Conservation (phyloP, 2,329 filamentous ascomycete genomes). For the Neopestalotiopsis sp. region DNA sequence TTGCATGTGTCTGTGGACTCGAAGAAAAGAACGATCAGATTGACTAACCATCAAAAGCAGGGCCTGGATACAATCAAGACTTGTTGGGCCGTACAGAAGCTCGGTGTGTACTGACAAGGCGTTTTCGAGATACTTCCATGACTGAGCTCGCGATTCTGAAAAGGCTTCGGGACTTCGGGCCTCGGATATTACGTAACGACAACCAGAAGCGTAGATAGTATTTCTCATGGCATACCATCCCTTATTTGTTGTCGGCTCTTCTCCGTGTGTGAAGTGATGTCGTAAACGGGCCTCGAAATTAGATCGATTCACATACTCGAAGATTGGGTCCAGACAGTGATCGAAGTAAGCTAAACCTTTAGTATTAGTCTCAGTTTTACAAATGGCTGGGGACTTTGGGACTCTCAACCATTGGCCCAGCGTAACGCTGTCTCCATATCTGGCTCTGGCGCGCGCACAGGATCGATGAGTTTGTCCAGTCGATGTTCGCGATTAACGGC, state of each 20-base stretch:
- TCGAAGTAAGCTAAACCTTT: background rate
- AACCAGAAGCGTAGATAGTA: background rate
- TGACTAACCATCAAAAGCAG: background rate
- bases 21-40: background rate
- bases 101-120: background rate
- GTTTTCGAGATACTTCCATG: background rate
- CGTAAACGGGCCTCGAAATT: background rate
- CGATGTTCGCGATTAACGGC: background rate
- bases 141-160: background rate
- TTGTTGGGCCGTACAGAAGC: background rate
- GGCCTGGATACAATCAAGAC: background rate
- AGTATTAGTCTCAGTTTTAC: background rate
- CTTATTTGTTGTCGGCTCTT: background rate
- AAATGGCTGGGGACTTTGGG: background rate
- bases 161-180: background rate
- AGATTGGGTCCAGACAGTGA: background rate
- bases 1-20: background rate
- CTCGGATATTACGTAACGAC: background rate
- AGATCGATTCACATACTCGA: background rate
- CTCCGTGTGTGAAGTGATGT: background rate
- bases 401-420: background rate
- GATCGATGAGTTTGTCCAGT: background rate
- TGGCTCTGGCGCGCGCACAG: background rate
- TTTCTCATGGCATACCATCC: background rate
- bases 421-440: background rate